Conservation (phyloP, 495 filamentous ascomycete species). For the Haplographium delicatum region DNA sequence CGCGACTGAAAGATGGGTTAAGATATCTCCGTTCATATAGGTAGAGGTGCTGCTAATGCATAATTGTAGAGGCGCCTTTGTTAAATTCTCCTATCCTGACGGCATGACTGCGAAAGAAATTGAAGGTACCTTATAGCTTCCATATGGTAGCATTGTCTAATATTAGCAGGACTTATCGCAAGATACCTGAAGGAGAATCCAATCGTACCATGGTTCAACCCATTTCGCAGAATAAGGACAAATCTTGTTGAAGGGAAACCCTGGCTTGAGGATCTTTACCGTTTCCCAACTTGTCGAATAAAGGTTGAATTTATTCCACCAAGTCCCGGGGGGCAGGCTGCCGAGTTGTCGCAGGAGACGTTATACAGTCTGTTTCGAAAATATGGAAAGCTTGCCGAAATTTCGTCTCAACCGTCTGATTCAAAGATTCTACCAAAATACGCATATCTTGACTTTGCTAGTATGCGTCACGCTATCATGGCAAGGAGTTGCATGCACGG, state of each 20-base stretch:
- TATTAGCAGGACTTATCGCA: constrained; percentile 25
- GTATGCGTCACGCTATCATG: constrained; percentile 56
- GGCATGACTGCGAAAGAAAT: constrained; percentile 52
- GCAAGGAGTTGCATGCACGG: constrained; percentile 91
- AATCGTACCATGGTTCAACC: constrained; percentile 85
- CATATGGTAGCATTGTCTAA: constrained; percentile 28
- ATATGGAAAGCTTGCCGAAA: constrained; percentile 85
- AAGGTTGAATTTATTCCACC: constrained; percentile 78
- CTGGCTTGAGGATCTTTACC: constrained; percentile 90
- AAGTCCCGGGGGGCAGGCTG: constrained; percentile 55
- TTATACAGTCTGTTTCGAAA: constrained; percentile 83
- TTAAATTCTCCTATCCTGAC: constrained; percentile 69
- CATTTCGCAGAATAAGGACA: constrained; percentile 63
- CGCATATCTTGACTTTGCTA: constrained; percentile 70
- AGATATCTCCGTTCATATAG: not conserved
- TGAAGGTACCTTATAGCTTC: constrained; percentile 33
- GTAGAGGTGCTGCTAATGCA: not conserved
- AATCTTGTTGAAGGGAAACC: constrained; percentile 75
- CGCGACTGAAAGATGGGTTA: constrained; percentile 75
- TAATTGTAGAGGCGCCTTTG: constrained; percentile 63
- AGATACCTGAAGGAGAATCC: constrained; percentile 59
- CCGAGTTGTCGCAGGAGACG: constrained; percentile 79
- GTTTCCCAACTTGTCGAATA: constrained; percentile 68
- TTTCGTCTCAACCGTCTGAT: constrained; percentile 69
- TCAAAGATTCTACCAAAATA: constrained; percentile 78